Conservation (phyloP, 345 rosid species). For the Clausena lansium region DNA sequence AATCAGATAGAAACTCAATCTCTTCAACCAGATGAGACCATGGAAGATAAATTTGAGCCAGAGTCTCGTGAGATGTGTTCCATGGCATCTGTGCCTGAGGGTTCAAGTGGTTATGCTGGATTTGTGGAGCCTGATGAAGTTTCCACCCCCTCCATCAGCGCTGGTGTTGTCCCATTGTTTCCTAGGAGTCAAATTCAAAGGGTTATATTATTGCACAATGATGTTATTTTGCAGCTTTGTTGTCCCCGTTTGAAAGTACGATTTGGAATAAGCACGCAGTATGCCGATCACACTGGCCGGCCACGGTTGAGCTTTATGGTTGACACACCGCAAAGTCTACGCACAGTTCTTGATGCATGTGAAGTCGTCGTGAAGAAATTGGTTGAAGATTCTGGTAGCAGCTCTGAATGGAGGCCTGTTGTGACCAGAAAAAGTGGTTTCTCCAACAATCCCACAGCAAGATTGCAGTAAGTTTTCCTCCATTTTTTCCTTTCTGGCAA, state of each 20-base stretch:
- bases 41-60: constrained; percentile 47
- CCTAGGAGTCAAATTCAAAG: constrained; percentile 39
- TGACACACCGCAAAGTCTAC: constrained; percentile 47
- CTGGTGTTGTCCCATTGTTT: constrained; percentile 43
- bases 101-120: constrained; percentile 38
- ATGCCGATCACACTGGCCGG: constrained; percentile 50
- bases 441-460: constrained; percentile 45
- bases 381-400: constrained; percentile 48
- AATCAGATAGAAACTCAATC: constrained; percentile 36
- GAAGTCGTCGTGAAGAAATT: constrained; percentile 43
- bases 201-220: constrained; percentile 43
- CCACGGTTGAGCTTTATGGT: constrained; percentile 64
- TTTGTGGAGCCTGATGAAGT: constrained; percentile 54
- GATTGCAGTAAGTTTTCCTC: constrained; percentile 64
- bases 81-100: constrained; percentile 30
- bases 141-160: constrained; percentile 45
- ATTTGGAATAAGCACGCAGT: constrained; percentile 57
- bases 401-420: constrained; percentile 68
- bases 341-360: constrained; percentile 62
- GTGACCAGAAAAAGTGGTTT: constrained; percentile 38
- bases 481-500: neutral
- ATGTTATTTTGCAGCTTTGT: constrained; percentile 51
- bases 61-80: constrained; percentile 27
- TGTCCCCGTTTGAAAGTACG: constrained; percentile 50
- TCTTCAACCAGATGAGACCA: constrained; percentile 41